phyloP scores from a whole-genome alignment of 2,329 filamentous ascomycete genomes.

The Fusarium mundagurra region DNA sequence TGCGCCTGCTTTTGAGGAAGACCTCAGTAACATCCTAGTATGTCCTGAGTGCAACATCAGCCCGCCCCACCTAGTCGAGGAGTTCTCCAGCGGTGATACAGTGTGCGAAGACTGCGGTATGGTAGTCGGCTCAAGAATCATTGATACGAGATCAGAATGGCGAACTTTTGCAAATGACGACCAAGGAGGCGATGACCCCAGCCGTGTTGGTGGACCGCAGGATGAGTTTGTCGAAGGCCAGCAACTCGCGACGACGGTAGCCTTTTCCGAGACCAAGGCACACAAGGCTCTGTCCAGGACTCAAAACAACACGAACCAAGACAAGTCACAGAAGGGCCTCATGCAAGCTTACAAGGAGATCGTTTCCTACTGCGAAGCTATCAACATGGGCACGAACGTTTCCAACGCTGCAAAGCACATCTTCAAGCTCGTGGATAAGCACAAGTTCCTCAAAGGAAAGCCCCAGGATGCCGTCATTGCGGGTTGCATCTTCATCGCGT shows the following conservation, averaged over 20 bases:
- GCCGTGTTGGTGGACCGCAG: constrained; percentile 93
- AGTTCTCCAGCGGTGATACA: constrained; percentile 91
- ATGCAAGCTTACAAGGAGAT: constrained; percentile 91
- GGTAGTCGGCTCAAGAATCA: constrained; percentile 88
- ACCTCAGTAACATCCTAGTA: constrained; percentile 84
- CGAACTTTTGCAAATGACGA: constrained; percentile 99
- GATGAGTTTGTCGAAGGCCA: constrained; percentile 91
- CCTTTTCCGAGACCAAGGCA: constrained; percentile 78
- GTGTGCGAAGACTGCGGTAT: constrained; percentile 93
- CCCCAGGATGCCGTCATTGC: constrained; percentile 93
- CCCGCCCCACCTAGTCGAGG: constrained; percentile 92
- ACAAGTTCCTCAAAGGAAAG: constrained; percentile 94
- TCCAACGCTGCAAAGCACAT: constrained; percentile 93
- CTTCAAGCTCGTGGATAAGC: constrained; percentile 93
- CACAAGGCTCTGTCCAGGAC: constrained; percentile 82
- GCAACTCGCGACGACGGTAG: constrained; percentile 88
- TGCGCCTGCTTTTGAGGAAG: constrained; percentile 72
- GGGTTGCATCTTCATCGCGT: constrained; percentile 97
- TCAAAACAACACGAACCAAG: constrained; percentile 84
- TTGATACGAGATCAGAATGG: constrained; percentile 98
- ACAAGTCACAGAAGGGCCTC: constrained; percentile 85
- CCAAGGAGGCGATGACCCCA: constrained; percentile 94
- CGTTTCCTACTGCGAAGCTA: constrained; percentile 84
- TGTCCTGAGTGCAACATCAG: constrained; percentile 92
- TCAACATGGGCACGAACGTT: constrained; percentile 81